Base-by-base conservation (phyloP, 208 protist species). In the Strigomonas culicis region DNA sequence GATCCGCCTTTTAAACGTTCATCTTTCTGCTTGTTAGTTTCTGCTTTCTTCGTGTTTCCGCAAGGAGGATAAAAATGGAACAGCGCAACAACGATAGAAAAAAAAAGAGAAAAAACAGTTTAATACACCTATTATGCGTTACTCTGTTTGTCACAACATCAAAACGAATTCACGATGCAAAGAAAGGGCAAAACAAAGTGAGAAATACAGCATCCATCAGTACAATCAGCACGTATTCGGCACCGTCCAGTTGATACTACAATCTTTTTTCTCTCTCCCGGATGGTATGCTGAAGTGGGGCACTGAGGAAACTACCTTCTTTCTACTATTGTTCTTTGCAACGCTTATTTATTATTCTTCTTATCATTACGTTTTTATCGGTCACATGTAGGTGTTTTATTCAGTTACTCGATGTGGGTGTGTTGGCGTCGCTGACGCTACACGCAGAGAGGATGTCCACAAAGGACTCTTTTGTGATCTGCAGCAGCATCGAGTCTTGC, bases 401-500 rank as follows among this genome's bases (percentile, higher is more conserved):
- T 10, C 59, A 41, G 30, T 17, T 19, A 13, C 63, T 71, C 28
- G 51, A 31, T n/a, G 27, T 55, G 17, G 62, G 51, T 36, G 74
- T 63, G 31, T 36, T 65, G 36, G 15, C 39, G 10, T 36, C 39
- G 4, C 44, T 50, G 24, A 66, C 79, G 55, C 52, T 77, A 65
- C 74, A 84, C 3, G 70, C 63, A 1, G 67, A 76, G 19, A 92
- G 52, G 32, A 95, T 88, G 11, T 84, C 70, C 31, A 66, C 60
- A 28, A 82, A 95, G 21, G 74, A 74, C 50, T 79, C 78, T 17
- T 72, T 68, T 6, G 90, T 88, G 62, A 96, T 93, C 57, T 96
- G 90, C 74, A 96, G 68, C 17, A 96, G 61, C 27, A 79, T 88
- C 15, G 81, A 82, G 64, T 93, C 84, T 62, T 93, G 87, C 44